Conservation (phyloP, 495 filamentous ascomycete genomes). For the Cudoniella acicularis region DNA sequence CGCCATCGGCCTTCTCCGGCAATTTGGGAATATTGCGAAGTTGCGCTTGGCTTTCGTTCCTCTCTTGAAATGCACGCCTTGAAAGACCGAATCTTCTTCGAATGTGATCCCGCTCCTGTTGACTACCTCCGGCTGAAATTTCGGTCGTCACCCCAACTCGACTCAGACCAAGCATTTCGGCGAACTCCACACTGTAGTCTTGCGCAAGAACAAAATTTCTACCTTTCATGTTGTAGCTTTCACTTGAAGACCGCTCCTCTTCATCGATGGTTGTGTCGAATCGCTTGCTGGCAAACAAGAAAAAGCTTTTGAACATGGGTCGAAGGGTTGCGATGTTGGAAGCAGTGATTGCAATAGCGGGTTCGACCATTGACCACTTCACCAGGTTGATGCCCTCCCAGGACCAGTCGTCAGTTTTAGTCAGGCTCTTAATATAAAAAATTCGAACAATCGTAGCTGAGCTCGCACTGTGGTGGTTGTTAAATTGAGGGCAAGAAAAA, state of each 20-base stretch:
- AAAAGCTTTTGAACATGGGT: slow-evolving; percentile 23
- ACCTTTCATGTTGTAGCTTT: not conserved
- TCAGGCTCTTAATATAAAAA: slow-evolving; percentile 29
- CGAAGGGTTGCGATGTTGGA: slow-evolving; percentile 30
- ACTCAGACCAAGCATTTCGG: slow-evolving; percentile 1
- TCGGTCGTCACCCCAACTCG: not conserved
- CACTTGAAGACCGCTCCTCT: not conserved
- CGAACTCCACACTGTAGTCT: slow-evolving; percentile 3
- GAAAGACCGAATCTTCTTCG: not conserved
- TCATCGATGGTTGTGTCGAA: not conserved
- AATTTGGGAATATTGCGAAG: not conserved
- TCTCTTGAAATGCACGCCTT: not conserved
- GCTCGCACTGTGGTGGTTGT: slow-evolving; percentile 12
- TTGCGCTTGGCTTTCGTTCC: not conserved
- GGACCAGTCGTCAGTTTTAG: slow-evolving; percentile 21
- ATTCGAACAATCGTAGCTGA: slow-evolving; percentile 38
- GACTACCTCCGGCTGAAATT: not conserved
- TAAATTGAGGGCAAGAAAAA: not conserved
- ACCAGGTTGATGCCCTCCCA: slow-evolving; percentile 27
- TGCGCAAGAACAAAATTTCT: not conserved
- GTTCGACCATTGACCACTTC: slow-evolving; percentile 32
- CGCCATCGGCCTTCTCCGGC: not conserved
- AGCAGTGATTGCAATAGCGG: slow-evolving; percentile 31
- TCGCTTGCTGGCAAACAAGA: slow-evolving; percentile 5
- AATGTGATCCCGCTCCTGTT: not conserved